Evolutionary conservation across 1,139 yeast species (phyloP), one percentile per base, ranked within the genome.

Genomic region (Magnusiomyces fungicola): DNA sequence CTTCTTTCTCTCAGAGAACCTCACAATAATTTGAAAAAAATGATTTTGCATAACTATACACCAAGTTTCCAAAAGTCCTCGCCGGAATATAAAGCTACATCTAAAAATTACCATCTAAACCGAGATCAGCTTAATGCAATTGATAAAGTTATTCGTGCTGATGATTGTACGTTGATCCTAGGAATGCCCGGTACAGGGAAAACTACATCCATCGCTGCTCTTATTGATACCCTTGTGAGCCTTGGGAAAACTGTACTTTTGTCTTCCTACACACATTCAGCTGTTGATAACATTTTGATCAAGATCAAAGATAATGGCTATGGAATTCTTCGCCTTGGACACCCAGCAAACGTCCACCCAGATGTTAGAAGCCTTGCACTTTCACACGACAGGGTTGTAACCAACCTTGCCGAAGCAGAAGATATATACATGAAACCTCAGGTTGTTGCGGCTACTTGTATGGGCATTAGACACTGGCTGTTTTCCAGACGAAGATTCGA

Each of bases 111-210:
- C 36, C 16, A n/a, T 3, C 74, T 81, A 57, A 92, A 92, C 59
- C 60, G 64, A 0, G 95, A 88, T 59, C 99, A 92, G 61, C 55
- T 69, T 3, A 58, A 55, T 1, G 97, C 97, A 0, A 73, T 92
- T 42, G 74, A 79, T 12, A 76, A 74, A 55, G 88, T 80, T 0
- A 63, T 88, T 48, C 64, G 74, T 19, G 76, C 95, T 0, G 67
- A 81, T 46, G 96, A 90, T 62, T 92, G 86, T 62, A 73, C 92
- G 2, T 71, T 92, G 56, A 78, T 92, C 32, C 69, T 90, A 51
- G 99, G 99, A 1, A 92, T 94, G 98, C 98, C 98, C 0, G 99
- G 99, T 1, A 92, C 98, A 0, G 99, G 99, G 16, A 92, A 94
- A 62, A 92, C 98, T 0, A 90, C 97, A 0, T 84, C 90, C 0